Conservation (phyloP, 2,329 filamentous ascomycete genomes). For the Hypoxylon sp. region DNA sequence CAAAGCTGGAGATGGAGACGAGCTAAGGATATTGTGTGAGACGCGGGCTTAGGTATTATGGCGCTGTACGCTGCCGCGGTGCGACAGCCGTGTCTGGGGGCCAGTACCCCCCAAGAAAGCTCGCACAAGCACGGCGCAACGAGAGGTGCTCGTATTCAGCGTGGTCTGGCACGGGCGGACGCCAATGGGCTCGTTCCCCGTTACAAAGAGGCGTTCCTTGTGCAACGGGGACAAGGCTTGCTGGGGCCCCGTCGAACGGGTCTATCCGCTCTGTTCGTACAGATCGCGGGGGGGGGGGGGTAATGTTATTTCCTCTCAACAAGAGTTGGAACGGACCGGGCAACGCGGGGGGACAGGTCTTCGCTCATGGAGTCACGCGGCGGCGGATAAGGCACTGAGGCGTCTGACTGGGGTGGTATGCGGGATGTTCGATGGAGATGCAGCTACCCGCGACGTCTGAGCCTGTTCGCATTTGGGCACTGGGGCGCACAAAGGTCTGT, state of each 20-base stretch:
- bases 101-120: conserved; percentile 38
- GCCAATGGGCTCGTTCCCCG: conserved; percentile 48
- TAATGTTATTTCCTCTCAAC: conserved; percentile 40
- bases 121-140: conserved; percentile 42
- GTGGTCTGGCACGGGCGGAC: conserved; percentile 39
- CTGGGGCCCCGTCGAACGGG: conserved; percentile 42
- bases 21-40: conserved; percentile 45
- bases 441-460: conserved; percentile 49
- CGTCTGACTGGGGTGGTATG: conserved; percentile 48
- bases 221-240: conserved; percentile 44
- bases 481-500: conserved; percentile 38
- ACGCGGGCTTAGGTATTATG: conserved; percentile 42
- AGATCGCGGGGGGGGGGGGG: conserved; percentile 46
- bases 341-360: conserved; percentile 43
- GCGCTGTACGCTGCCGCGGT: conserved; percentile 47
- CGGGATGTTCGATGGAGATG: conserved; percentile 50
- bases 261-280: conserved; percentile 44
- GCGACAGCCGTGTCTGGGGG: conserved; percentile 44
- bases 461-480: conserved; percentile 49
- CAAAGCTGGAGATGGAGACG: conserved; percentile 38
- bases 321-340: conserved; percentile 41
- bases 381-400: conserved; percentile 50
- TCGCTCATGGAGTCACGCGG: conserved; percentile 48
- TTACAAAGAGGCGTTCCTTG: conserved; percentile 48
- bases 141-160: conserved; percentile 48